These are phyloP conservation scores for Fusarium hainanense DNA, from an alignment of 2,329 filamentous ascomycete species.

Conservation along the genomic window DNA sequence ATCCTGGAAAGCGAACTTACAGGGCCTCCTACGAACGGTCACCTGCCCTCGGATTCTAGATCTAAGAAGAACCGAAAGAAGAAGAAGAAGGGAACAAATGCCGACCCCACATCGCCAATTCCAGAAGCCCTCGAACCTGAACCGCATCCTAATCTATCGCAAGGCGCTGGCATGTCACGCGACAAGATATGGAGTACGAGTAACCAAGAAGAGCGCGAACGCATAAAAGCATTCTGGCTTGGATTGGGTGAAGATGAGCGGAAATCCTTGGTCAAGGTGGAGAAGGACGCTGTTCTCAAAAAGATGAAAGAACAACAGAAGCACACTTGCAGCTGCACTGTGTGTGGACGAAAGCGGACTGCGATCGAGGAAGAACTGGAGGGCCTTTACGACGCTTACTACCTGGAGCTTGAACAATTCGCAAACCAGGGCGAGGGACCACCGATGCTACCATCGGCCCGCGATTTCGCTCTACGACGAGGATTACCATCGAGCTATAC, in stretches of 20 bases:
- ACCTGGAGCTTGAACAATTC: conserved; percentile 97
- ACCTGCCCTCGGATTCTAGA: conserved; percentile 51
- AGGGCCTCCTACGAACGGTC: conserved; percentile 50
- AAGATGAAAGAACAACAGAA: conserved; percentile 99
- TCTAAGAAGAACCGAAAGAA: conserved; percentile 75
- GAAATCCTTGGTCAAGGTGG: conserved; percentile 94
- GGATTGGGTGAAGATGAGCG: conserved; percentile 93
- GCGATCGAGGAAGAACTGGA: conserved; percentile 98
- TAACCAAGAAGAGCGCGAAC: conserved; percentile 91
- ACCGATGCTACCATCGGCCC: conserved; percentile 62
- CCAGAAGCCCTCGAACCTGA: conserved; percentile 31
- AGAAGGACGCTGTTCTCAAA: conserved; percentile 96
- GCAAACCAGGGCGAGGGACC: conserved; percentile 82
- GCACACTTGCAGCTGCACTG: conserved; percentile 97
- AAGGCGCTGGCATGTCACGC: conserved; percentile 66
- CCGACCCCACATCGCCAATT: conserved; percentile 37
- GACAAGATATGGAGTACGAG: conserved; percentile 98
- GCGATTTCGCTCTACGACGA: conserved; percentile 70
- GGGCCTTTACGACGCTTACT: conserved; percentile 97
- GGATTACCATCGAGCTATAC: conserved; percentile 68
- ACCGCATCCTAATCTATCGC: conserved; percentile 46
- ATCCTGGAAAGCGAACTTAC: conserved; percentile 48
- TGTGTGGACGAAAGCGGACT: conserved; percentile 94
- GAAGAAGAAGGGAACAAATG: conserved; percentile 65
- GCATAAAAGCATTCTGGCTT: conserved; percentile 98